Conservation (phyloP, 306 rosid species). For the Dryas alaskensis region DNA sequence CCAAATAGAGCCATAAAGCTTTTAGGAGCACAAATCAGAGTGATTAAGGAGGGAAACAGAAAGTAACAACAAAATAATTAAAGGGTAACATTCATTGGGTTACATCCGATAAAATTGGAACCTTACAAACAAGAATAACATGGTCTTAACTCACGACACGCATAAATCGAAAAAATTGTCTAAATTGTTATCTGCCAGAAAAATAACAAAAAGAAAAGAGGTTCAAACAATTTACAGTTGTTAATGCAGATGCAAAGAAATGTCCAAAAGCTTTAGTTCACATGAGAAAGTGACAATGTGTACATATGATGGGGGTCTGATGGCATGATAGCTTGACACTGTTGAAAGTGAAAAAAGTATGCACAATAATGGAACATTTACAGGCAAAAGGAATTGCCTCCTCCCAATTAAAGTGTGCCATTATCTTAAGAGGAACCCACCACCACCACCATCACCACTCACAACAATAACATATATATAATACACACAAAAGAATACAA, state of each 20-base stretch:
- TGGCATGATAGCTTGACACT: neutral
- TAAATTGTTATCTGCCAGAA: too few species aligned
- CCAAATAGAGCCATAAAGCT: neutral
- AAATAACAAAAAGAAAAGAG: neutral
- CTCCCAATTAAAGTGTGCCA: neutral
- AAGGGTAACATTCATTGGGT: too few species aligned
- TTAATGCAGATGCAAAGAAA: neutral
- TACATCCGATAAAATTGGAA: too few species aligned
- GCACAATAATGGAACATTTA: slow-evolving; percentile 37
- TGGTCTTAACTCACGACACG: too few species aligned
- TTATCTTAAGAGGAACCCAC: slow-evolving; percentile 26
- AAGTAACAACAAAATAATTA: neutral
- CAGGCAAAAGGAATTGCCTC: slow-evolving; percentile 22
- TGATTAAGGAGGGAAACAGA: neutral
- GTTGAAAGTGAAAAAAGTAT: slow-evolving; percentile 1
- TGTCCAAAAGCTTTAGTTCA: slow-evolving; percentile 11
- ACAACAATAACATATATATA: neutral
- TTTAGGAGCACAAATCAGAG: neutral
- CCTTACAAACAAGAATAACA: too few species aligned
- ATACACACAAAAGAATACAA: neutral
- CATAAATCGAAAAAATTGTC: too few species aligned
- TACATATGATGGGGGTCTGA: slow-evolving; percentile 19
- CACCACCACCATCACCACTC: neutral
- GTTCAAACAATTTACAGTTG: neutral
- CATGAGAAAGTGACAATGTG: slow-evolving; percentile 19